A percentile compares a stretch with the other conserved stretches of the same genome.
Evolutionary conservation across 2,329 filamentous ascomycete genomes (phyloP).

Genomic region (Emergomyces orientalis): DNA sequence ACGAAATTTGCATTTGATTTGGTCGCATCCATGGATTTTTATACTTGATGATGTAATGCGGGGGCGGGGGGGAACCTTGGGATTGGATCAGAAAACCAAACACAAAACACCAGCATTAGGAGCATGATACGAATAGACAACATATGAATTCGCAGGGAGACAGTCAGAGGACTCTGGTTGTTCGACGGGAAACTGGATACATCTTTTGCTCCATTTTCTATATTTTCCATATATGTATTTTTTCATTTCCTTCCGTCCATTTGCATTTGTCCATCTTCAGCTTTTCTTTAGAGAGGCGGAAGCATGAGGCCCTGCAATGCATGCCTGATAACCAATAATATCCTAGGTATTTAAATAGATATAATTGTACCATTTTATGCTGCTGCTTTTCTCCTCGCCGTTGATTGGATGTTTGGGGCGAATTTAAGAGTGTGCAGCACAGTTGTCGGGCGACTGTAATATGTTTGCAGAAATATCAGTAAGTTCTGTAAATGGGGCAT

Average conservation of each 20-base stretch:
- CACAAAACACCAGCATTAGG: not conserved
- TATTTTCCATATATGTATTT: not conserved
- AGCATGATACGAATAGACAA: not conserved
- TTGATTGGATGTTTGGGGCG: not conserved
- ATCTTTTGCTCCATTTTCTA: not conserved
- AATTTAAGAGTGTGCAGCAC: not conserved
- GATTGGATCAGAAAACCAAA: not conserved
- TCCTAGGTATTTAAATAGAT: not conserved
- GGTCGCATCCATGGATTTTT: not conserved
- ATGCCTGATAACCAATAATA: not conserved
- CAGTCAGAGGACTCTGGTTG: not conserved
- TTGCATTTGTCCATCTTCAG: not conserved
- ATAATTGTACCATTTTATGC: not conserved
- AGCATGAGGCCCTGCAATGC: not conserved
- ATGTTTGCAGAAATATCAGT: too few species aligned
- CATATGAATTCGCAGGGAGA: not conserved
- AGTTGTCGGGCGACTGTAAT: not conserved
- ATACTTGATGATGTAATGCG: too few species aligned
- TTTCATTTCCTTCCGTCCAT: not conserved
- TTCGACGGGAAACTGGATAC: not conserved
- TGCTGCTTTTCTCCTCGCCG: not conserved
- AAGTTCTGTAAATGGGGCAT: too few species aligned
- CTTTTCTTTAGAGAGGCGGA: not conserved
- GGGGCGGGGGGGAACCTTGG: not conserved
- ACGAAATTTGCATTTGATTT: not conserved